These are phyloP conservation scores for Blastobotrys arbuscula DNA, from an alignment of 1,139 yeast genomes.

Conservation along the genomic window DNA sequence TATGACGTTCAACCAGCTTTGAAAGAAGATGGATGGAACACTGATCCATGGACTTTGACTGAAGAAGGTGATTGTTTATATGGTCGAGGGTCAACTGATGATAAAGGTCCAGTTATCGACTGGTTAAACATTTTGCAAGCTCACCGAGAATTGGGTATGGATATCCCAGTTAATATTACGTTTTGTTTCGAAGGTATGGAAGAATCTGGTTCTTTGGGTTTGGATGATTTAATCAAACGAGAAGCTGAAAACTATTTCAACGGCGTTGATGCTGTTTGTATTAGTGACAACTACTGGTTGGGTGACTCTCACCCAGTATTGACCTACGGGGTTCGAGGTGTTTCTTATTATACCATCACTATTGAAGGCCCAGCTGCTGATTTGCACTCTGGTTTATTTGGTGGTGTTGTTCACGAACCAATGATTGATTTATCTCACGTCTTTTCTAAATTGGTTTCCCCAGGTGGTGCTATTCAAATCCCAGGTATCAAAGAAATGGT, in stretches of 20 bases:
- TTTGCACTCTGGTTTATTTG: constrained; percentile 94
- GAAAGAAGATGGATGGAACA: constrained; percentile 88
- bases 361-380: constrained; percentile 94
- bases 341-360: constrained; percentile 80
- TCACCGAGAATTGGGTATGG: constrained; percentile 75
- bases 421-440: constrained; percentile 86
- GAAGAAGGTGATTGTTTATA: constrained; percentile 59
- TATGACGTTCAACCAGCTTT: constrained; percentile 98
- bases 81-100: constrained; percentile 97
- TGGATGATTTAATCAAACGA: constrained; percentile 70
- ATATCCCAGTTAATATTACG: constrained; percentile 86
- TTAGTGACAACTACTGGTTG: constrained; percentile 96
- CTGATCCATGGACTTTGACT: constrained; percentile 79
- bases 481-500: constrained; percentile 93
- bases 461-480: constrained; percentile 73
- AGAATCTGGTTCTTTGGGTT: constrained; percentile 91
- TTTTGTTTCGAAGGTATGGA: constrained; percentile 99
- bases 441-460: constrained; percentile 62
- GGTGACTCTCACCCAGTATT: constrained; percentile 95
- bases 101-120: constrained; percentile 96
- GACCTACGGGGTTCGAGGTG: constrained; percentile 96
- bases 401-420: constrained; percentile 97
- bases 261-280: constrained; percentile 89
- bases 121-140: constrained; percentile 95
- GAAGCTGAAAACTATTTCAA: constrained; percentile 80